phyloP scores from a whole-genome alignment of 352 stramenopile species.

The Phytophthora tentaculata region DNA sequence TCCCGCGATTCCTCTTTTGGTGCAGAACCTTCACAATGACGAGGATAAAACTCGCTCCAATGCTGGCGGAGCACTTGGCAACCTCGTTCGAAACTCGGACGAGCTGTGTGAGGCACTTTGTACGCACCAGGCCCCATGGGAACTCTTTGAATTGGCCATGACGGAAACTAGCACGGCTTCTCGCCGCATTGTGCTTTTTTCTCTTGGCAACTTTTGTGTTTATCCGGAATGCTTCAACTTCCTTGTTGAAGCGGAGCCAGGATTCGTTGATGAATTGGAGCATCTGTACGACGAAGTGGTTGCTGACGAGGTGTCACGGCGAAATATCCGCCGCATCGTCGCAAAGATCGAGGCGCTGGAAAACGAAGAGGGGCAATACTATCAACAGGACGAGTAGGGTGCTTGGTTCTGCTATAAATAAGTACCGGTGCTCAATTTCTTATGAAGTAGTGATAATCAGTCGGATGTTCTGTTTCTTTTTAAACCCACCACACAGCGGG shows the following conservation, averaged over 20 bases:
- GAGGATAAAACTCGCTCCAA: conserved; percentile 94
- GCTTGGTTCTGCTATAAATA: background rate
- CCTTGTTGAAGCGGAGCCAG: conserved; percentile 43
- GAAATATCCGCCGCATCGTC: conserved; percentile 75
- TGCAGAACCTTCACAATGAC: conserved; percentile 67
- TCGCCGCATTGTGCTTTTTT: conserved; percentile 91
- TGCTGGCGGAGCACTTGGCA: conserved; percentile 91
- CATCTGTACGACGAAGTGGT: conserved; percentile 65
- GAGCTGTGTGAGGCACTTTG: conserved; percentile 77
- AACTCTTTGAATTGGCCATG: conserved; percentile 76
- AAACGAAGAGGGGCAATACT: conserved; percentile 1
- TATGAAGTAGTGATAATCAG: too few species aligned
- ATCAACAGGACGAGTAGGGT: background rate
- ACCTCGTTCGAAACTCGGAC: conserved; percentile 92
- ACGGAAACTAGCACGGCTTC: conserved; percentile 66
- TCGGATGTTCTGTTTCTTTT: too few species aligned
- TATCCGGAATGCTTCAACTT: conserved; percentile 77
- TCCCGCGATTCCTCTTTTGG: conserved; percentile 66
- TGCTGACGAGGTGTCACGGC: conserved; percentile 68
- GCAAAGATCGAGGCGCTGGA: conserved; percentile 57
- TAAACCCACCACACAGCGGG: too few species aligned
- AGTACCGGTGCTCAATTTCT: too few species aligned
- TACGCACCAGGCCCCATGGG: conserved; percentile 54
- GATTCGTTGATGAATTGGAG: conserved; percentile 56
- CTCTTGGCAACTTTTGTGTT: conserved; percentile 89